Conservation (phyloP, 2,329 filamentous ascomycete genomes). For the Clarireedia homoeocarpa region DNA sequence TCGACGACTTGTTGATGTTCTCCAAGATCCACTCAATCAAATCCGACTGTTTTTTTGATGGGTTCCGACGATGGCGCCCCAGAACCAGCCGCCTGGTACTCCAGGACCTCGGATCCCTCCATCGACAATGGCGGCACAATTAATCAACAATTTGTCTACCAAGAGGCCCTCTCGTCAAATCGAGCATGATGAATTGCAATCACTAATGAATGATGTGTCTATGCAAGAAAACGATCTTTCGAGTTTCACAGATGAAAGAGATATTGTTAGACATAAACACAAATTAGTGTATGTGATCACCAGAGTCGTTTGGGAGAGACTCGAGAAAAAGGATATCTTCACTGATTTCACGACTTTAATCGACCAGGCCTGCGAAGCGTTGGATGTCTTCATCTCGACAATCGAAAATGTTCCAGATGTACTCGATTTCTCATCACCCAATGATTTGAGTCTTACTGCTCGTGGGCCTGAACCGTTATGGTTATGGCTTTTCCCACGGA, state of each 20-base stretch:
- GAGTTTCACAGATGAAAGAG: slow-evolving; percentile 43
- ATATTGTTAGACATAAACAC: slow-evolving; percentile 69
- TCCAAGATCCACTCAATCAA: not conserved
- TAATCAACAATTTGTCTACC: slow-evolving; percentile 72
- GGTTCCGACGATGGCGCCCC: slow-evolving; percentile 19
- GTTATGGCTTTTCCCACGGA: slow-evolving; percentile 54
- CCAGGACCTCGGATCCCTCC: slow-evolving; percentile 40
- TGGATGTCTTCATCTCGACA: slow-evolving; percentile 69
- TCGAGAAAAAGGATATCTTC: slow-evolving; percentile 63
- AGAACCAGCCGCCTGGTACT: slow-evolving; percentile 11
- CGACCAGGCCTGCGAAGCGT: slow-evolving; percentile 59
- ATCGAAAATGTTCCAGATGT: slow-evolving; percentile 67
- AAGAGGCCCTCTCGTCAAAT: slow-evolving; percentile 53
- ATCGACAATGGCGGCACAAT: slow-evolving; percentile 80
- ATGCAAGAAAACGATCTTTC: slow-evolving; percentile 52
- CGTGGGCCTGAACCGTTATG: slow-evolving; percentile 55
- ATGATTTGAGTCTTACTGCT: not conserved
- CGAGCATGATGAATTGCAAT: slow-evolving; percentile 66
- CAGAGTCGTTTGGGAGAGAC: slow-evolving; percentile 66
- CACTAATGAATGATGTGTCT: slow-evolving; percentile 51
- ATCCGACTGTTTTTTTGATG: slow-evolving; percentile 12
- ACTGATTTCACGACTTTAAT: slow-evolving; percentile 44
- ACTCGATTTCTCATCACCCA: slow-evolving; percentile 41
- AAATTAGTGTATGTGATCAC: slow-evolving; percentile 79
- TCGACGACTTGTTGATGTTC: not conserved